Evolutionary conservation across 805 yeast species (phyloP), one percentile per base, ranked within the genome.

Genomic region (Nakazawaea pomicola): DNA sequence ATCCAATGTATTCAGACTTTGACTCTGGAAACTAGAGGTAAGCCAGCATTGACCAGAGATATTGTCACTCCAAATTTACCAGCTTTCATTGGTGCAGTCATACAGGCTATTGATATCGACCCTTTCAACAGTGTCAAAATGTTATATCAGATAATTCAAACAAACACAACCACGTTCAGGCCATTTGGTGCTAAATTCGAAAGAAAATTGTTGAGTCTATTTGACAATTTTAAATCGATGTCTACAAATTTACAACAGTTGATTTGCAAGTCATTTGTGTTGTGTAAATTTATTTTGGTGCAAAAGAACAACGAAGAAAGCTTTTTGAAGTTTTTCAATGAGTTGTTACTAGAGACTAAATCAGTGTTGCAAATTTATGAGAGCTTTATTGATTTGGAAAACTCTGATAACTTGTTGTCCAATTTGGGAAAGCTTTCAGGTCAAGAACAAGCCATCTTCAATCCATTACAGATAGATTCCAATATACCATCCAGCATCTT

Each of bases 31-130:
- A 78, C 82, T 43, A 76, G 84, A 55, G 91, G 88, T 2, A 89
- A 89, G 54, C 87, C 95, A 1, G 80, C 89, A 1, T 68, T 91
- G 31, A 81, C 91, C 3, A 74, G 97, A 56, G 96, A 89, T 54
- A 65, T 83, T 7, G 70, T 88, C 43, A 85, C 95, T 2, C 95
- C 96, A 6, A 80, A 80, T 50, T 64, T 91, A 43, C 77, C 85
- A 8, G 67, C 69, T 2, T 75, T 83, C 32, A 74, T 87, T 44
- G 60, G 73, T 14, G 57, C 72, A 5, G 66, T 80, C 38, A 52
- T 87, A 41, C 76, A 70, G 4, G 65, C 72, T 2, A 48, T 62
- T 25, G 51, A 68, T 10, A 57, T 70, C 27, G 54, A 68, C 21
- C 64, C 68, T 7, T 60, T 61, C 15, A 50, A 55, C 19, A 55